These are phyloP conservation scores for Boletus pseudo-olivaceus DNA, from an alignment of 768 basidiomycete genomes.

Conservation along the genomic window DNA sequence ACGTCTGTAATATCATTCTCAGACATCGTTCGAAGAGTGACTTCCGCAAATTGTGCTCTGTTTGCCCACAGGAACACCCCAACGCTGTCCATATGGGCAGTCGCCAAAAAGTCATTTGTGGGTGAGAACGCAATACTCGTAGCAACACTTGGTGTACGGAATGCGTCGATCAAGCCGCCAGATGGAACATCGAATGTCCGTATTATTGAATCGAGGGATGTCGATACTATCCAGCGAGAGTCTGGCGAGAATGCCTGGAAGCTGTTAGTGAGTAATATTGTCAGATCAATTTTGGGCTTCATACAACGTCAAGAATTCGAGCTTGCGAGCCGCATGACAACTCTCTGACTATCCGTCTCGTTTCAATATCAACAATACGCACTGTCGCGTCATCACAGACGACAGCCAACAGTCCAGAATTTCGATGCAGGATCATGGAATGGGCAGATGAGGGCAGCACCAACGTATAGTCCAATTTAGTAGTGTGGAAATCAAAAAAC, in stretches of 20 bases:
- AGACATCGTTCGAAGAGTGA: constrained; percentile 74
- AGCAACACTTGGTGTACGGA: constrained; percentile 82
- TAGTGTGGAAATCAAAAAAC: constrained; percentile 97
- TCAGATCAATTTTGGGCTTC: constrained; percentile 23
- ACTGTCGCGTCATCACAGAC: constrained; percentile 85
- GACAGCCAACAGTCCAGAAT: constrained; percentile 78
- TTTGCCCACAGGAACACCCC: constrained; percentile 99
- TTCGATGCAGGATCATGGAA: constrained; percentile 74
- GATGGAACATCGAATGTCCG: constrained; percentile 96
- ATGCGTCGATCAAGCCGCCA: constrained; percentile 87
- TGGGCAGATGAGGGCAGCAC: constrained; percentile 65
- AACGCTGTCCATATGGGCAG: constrained; percentile 89
- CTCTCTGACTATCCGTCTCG: constrained; percentile 82
- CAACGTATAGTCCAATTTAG: constrained; percentile 65
- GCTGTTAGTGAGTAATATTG: constrained; percentile 1
- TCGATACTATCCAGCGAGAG: constrained; percentile 87
- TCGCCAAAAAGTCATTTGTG: constrained; percentile 92
- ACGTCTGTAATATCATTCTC: constrained; percentile 73
- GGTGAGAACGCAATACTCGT: constrained; percentile 93
- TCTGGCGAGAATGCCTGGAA: constrained; percentile 89
- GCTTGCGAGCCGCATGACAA: constrained; percentile 72
- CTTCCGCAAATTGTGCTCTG: constrained; percentile 87
- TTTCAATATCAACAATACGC: constrained; percentile 90
- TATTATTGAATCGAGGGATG: constrained; percentile 87
- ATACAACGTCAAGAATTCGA: constrained; percentile 84